Percentiles rank a stretch among this genome's conserved stretches.
Evolutionary conservation across 805 yeast genomes (phyloP).

Genomic region (Teunomyces stri): DNA sequence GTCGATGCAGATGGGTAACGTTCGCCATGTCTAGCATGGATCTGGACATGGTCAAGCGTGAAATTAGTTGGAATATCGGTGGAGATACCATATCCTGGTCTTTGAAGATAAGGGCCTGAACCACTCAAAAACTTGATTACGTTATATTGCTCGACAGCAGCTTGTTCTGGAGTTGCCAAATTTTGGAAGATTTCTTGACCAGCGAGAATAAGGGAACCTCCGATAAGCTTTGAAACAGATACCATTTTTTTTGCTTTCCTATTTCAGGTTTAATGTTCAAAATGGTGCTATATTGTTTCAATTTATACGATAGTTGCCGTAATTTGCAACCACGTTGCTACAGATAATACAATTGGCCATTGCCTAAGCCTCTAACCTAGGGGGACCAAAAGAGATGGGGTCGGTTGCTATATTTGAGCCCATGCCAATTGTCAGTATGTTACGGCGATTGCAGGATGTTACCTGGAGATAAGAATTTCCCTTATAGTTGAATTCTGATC

Average conservation of each 20-base stretch:
- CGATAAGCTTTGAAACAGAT: conserved; percentile 19
- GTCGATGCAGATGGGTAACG: conserved; percentile 46
- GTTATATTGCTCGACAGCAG: conserved; percentile 24
- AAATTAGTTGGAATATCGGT: conserved; percentile 40
- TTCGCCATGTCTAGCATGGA: conserved; percentile 77
- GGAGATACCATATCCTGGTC: conserved; percentile 24
- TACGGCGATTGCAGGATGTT: too few relatives aligned
- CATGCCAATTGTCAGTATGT: too few relatives aligned
- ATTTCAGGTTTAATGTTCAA: too few relatives aligned
- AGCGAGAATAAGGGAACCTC: conserved; percentile 23
- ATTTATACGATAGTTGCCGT: too few relatives aligned
- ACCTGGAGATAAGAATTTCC: too few relatives aligned
- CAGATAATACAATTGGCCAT: too few relatives aligned
- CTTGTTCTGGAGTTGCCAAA: conserved; percentile 26
- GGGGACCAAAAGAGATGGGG: too few relatives aligned
- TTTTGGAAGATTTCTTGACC: conserved; percentile 20
- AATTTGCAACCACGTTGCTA: too few relatives aligned
- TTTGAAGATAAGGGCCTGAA: conserved; percentile 25
- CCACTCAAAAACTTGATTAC: conserved; percentile 24
- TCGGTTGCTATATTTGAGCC: too few relatives aligned
- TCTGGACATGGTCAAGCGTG: conserved; percentile 62
- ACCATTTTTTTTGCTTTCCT: conserved; percentile 14
- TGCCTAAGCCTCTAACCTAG: too few relatives aligned
- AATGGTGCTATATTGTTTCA: too few relatives aligned
- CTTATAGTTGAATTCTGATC: too few relatives aligned